Percentiles rank a stretch among this genome's conserved stretches.
These are phyloP conservation scores for Peronospora farinosa DNA, from an alignment of 352 stramenopile genomes.

Conservation along the genomic window DNA sequence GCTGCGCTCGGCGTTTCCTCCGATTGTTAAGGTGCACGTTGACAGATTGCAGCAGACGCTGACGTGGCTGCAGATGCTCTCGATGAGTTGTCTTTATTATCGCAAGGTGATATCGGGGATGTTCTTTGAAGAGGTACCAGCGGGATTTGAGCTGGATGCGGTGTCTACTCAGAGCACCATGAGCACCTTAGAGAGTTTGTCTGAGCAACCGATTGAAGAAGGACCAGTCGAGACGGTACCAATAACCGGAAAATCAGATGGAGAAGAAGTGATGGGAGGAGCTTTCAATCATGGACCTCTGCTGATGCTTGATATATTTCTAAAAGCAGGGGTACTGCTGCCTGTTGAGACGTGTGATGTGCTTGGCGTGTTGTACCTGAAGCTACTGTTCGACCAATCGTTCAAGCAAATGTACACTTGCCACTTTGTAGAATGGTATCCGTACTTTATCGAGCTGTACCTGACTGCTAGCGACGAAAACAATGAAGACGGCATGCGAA, in stretches of 20 bases:
- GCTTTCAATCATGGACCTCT: slow-evolving; percentile 10
- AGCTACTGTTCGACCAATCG: slow-evolving; percentile 68
- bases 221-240: slow-evolving; percentile 6
- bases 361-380: slow-evolving; percentile 76
- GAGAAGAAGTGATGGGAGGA: slow-evolving; percentile 12
- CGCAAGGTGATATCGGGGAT: slow-evolving; percentile 48
- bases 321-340: slow-evolving; percentile 63
- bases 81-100: slow-evolving; percentile 67
- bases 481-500: slow-evolving; percentile 70
- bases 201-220: slow-evolving; percentile 12
- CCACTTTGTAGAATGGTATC: slow-evolving; percentile 78
- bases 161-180: slow-evolving; percentile 1
- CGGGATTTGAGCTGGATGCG: slow-evolving; percentile 37
- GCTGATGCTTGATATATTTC: slow-evolving; percentile 59
- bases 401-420: slow-evolving; percentile 82
- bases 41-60: slow-evolving; percentile 55
- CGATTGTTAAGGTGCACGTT: slow-evolving; percentile 43
- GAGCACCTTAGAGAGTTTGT: neutral
- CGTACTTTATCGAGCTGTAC: slow-evolving; percentile 73
- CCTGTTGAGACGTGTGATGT: slow-evolving; percentile 66
- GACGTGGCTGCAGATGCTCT: slow-evolving; percentile 60
- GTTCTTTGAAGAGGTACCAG: slow-evolving; percentile 57
- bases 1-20: slow-evolving; percentile 34
- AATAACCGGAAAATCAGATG: slow-evolving; percentile 10
- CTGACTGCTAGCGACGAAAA: slow-evolving; percentile 55